Conservation (phyloP, 2,329 filamentous ascomycete genomes). For the Xylaria digitata region DNA sequence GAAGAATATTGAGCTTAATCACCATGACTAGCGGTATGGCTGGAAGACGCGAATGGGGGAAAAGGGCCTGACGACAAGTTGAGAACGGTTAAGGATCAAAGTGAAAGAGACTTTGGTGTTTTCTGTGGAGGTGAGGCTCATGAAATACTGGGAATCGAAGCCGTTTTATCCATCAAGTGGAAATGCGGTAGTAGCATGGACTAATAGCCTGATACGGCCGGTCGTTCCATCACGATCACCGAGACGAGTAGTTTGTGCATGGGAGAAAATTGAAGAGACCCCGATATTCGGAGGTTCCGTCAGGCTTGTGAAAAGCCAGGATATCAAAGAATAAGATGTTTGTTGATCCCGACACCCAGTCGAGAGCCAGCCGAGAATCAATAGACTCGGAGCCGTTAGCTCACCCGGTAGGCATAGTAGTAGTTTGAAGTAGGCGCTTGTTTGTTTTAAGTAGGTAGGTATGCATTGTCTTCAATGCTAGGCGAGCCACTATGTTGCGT, state of each 20-base stretch:
- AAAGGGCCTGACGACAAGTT: neutral
- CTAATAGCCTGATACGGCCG: neutral
- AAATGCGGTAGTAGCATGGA: neutral
- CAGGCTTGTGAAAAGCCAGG: neutral
- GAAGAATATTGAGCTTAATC: neutral
- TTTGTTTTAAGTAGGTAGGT: neutral
- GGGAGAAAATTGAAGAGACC: neutral
- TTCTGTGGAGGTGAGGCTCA: neutral
- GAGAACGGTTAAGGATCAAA: neutral
- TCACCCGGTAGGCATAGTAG: neutral
- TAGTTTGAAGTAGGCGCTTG: neutral
- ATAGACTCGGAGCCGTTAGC: neutral
- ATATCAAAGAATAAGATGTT: neutral
- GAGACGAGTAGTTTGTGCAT: neutral
- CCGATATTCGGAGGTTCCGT: constrained; percentile 18
- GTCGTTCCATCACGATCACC: neutral
- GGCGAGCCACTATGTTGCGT: neutral
- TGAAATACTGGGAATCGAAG: neutral
- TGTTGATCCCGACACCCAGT: neutral
- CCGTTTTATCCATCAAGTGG: constrained; percentile 7
- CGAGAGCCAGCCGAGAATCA: constrained; percentile 1
- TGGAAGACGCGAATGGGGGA: neutral
- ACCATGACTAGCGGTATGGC: neutral
- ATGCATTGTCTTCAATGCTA: neutral
- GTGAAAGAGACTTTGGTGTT: neutral